Conservation (phyloP, 352 stramenopile genomes). For the Globisporangium ultimum region DNA sequence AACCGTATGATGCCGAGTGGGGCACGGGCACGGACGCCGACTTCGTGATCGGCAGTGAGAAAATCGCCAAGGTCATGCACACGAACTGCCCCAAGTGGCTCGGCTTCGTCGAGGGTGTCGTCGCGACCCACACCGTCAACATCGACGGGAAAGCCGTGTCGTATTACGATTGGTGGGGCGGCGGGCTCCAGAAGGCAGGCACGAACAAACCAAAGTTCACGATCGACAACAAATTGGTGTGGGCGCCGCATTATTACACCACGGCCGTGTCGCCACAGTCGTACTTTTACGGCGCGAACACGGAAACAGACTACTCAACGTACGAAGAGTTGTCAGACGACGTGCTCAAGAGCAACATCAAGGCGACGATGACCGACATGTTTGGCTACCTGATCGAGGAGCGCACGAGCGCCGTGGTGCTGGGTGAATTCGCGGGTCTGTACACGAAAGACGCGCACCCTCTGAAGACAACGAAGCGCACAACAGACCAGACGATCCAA, state of each 20-base stretch:
- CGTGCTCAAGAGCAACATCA: constrained; percentile 35
- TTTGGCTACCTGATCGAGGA: constrained; percentile 68
- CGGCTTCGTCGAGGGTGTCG: constrained; percentile 75
- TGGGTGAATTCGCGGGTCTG: constrained; percentile 72
- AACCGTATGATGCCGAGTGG: constrained; percentile 64
- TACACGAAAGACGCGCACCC: constrained; percentile 70
- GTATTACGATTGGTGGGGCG: constrained; percentile 86
- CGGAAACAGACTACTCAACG: constrained; percentile 37
- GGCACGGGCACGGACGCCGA: constrained; percentile 61
- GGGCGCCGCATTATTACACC: constrained; percentile 81
- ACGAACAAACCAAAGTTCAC: constrained; percentile 43
- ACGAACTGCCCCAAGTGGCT: constrained; percentile 70
- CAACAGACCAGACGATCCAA: constrained; percentile 67
- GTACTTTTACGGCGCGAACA: constrained; percentile 74
- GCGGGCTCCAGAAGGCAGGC: constrained; percentile 58
- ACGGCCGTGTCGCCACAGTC: constrained; percentile 63
- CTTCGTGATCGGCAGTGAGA: constrained; percentile 60
- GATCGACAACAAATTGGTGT: constrained; percentile 75
- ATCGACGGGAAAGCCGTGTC: constrained; percentile 38
- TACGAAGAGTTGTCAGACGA: constrained; percentile 65
- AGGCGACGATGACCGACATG: constrained; percentile 72
- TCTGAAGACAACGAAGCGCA: constrained; percentile 67
- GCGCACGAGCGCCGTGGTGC: constrained; percentile 43
- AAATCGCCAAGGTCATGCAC: constrained; percentile 79
- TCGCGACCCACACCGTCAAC: constrained; percentile 38